Evolutionary conservation across 371 early-diverging fungal genomes (phyloP).

Genomic region (Haplosporangium sp.): DNA sequence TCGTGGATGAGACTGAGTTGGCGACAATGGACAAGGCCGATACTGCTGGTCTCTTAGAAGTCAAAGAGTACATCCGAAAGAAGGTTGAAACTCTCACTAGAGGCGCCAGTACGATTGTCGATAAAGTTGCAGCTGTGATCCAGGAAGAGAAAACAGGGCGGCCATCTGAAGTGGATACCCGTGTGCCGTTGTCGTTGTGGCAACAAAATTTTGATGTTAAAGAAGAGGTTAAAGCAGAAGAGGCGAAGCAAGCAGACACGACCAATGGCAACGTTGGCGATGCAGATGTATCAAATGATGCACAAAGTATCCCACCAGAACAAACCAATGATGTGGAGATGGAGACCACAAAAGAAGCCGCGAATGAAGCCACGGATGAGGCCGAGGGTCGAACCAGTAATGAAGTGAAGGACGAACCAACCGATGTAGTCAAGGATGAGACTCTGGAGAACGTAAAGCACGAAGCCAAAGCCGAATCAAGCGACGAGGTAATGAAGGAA

Average conservation of each 20-base stretch:
- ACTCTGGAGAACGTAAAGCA: not conserved
- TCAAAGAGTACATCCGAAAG: conserved; percentile 28
- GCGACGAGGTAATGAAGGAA: not conserved
- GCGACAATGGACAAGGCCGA: conserved; percentile 18
- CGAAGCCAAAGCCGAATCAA: not conserved
- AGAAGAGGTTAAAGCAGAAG: not conserved
- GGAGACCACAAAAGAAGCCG: conserved; percentile 6
- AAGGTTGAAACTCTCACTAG: conserved; percentile 45
- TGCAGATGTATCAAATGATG: not conserved
- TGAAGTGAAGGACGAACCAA: not conserved
- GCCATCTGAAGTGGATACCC: conserved; percentile 25
- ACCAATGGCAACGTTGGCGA: not conserved
- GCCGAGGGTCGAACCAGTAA: no score
- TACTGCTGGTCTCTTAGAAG: conserved; percentile 25
- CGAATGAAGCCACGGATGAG: conserved; percentile 3
- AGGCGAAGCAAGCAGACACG: conserved; percentile 1
- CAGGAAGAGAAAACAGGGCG: conserved; percentile 31
- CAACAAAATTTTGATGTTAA: conserved; percentile 18
- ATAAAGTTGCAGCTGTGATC: conserved; percentile 46
- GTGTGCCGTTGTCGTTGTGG: conserved; percentile 35
- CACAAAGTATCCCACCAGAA: not conserved
- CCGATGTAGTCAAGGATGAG: not conserved
- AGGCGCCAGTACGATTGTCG: conserved; percentile 49
- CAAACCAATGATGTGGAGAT: conserved; percentile 25
- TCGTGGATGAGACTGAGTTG: conserved; percentile 32